Percentiles rank a stretch among this genome's conserved stretches.
phyloP scores from a whole-genome alignment of 1,139 yeast species.

The Debaryomyces coudertii region DNA sequence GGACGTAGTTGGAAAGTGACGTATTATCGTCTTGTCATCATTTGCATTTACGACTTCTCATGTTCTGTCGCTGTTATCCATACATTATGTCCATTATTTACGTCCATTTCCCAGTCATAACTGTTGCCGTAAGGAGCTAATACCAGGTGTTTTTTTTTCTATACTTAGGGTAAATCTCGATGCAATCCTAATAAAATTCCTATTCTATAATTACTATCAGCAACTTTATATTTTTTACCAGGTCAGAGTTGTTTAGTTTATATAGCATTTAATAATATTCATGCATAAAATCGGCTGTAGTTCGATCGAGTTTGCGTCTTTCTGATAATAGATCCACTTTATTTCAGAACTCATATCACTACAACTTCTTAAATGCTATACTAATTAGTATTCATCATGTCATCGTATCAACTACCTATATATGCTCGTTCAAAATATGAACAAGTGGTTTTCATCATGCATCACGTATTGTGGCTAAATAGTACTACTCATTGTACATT shows the following conservation, averaged over 20 bases:
- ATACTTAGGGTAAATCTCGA: not conserved
- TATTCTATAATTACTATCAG: not conserved
- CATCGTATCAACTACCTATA: not conserved
- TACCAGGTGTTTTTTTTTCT: not conserved
- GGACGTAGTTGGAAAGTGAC: conserved; percentile 35
- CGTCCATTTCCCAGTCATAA: not conserved
- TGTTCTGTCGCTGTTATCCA: not conserved
- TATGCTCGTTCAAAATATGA: too few relatives aligned
- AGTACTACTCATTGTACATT: not conserved
- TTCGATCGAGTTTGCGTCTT: too few relatives aligned
- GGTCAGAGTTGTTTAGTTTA: conserved; percentile 6
- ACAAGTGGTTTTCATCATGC: too few relatives aligned
- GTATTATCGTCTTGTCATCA: not conserved
- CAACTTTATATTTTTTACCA: conserved; percentile 2
- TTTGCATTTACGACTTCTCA: conserved; percentile 4
- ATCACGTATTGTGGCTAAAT: too few relatives aligned
- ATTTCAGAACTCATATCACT: too few relatives aligned
- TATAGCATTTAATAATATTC: conserved; percentile 8
- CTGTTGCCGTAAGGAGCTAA: not conserved
- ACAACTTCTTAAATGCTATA: not conserved
- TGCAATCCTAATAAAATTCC: not conserved
- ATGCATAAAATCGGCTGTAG: conserved; percentile 1
- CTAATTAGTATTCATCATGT: not conserved
- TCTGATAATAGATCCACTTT: not conserved
- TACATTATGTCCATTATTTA: not conserved